These are phyloP conservation scores for Cylindrotheca closterium DNA, from an alignment of 108 stramenopile genomes.

Conservation along the genomic window DNA sequence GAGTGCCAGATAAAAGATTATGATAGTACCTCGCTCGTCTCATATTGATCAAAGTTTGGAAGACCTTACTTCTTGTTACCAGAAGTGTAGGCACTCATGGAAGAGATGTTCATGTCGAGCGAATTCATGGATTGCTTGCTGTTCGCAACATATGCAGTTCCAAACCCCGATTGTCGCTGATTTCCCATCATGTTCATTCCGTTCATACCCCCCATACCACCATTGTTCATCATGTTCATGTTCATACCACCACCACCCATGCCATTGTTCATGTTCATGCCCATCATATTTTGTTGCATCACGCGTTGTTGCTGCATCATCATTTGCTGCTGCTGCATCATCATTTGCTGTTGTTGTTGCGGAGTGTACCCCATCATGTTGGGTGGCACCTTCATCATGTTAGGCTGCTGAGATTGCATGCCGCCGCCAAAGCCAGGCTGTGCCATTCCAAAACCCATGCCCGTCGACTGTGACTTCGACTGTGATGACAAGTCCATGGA, in stretches of 20 bases:
- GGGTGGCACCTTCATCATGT: not conserved
- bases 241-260: conserved; percentile 6
- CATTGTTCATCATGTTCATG: conserved; percentile 24
- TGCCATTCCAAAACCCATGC: not conserved
- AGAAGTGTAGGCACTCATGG: conserved; percentile 29
- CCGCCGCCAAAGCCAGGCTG: not conserved
- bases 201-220: conserved; percentile 34
- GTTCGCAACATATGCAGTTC: not conserved
- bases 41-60: too few species aligned
- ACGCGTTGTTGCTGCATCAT: conserved; percentile 13
- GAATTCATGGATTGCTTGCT: conserved; percentile 23
- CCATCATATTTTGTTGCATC: conserved; percentile 37
- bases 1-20: too few species aligned
- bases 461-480: not conserved
- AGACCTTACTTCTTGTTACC: conserved; percentile 17
- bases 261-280: not conserved
- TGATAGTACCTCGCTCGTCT: too few species aligned
- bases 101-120: conserved; percentile 28
- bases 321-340: conserved; percentile 29
- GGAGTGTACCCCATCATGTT: not conserved
- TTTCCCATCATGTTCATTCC: conserved; percentile 32
- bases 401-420: not conserved
- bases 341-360: conserved; percentile 17
- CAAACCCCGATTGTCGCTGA: not conserved
- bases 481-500: conserved; percentile 27